Evolutionary conservation across 352 stramenopile species (phyloP), one percentile per base, ranked within the genome.

Genomic region (Aphanomyces cochlioides): DNA sequence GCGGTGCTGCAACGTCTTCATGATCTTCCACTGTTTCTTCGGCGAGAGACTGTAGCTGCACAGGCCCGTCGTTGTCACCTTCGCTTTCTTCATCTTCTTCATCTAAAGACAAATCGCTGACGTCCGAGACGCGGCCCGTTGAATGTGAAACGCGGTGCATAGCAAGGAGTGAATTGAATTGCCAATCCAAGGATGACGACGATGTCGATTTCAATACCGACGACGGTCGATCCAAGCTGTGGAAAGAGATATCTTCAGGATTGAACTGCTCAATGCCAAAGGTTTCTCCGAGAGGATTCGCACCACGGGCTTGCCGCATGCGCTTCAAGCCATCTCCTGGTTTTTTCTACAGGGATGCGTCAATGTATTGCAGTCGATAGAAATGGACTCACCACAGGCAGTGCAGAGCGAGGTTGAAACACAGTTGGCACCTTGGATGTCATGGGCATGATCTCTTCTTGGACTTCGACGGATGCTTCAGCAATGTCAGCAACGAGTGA

Each of bases 381-480:
- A 1, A n/a, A n/a, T 50, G 43, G 10, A n/a, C 10, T n/a, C 43
- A n/a, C 10, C 17, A 19, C 50, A 21, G 1, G 50, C 17, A 1
- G 7, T 17, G 50, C 15, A 10, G 7, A 12, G 15, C 50, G 50
- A 19, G 50, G 54, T 10, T 19, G 12, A n/a, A 21, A 61, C 7
- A 45, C 17, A 6, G 19, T 37, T 7, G 54, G 54, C 28, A 61
- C 4, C 5, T 61, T 61, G 54, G 54, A 41, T n/a, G 54, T 61
- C 17, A 17, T 37, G 36, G 54, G 54, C 54, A 61, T 40, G 10
- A 13, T n/a, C 37, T 61, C 40, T 10, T 70, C 64, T 19, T 70
- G 64, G 15, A 70, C 64, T 61, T 70, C 64, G 2, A 61, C 7
- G 3, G 64, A 70, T 7, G 64, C 64, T 34, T 70, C 43, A 8